These are phyloP conservation scores for Apium graveolens DNA, from an alignment of 129 eudicot species.

Conservation along the genomic window DNA sequence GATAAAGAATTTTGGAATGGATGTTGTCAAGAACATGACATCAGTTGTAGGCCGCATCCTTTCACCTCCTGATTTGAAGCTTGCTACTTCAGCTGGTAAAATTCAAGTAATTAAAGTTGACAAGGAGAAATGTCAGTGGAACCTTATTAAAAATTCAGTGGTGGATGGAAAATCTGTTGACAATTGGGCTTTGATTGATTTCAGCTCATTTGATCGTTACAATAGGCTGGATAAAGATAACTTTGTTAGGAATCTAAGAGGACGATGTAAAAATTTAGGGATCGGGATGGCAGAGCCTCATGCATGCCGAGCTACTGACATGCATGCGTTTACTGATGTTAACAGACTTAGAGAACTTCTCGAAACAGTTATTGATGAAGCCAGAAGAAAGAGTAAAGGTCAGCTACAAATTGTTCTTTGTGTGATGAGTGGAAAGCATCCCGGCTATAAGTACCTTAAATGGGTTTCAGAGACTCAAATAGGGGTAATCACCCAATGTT, in stretches of 20 bases:
- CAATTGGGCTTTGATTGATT: slow-evolving; percentile 73
- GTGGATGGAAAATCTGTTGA: slow-evolving; percentile 39
- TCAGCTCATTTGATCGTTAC: slow-evolving; percentile 19
- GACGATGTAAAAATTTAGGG: slow-evolving; percentile 35
- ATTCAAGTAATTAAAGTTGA: slow-evolving; percentile 26
- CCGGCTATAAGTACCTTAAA: slow-evolving; percentile 61
- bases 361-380: slow-evolving; percentile 16
- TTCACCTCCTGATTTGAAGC: slow-evolving; percentile 47
- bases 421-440: slow-evolving; percentile 40
- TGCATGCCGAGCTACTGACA: slow-evolving; percentile 6
- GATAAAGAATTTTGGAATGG: slow-evolving; percentile 37
- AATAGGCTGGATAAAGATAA: slow-evolving; percentile 1
- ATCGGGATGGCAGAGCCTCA: slow-evolving; percentile 40
- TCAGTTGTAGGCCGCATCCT: slow-evolving; percentile 55
- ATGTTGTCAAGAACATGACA: slow-evolving; percentile 49
- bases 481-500: slow-evolving; percentile 73
- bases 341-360: slow-evolving; percentile 23
- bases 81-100: slow-evolving; percentile 29
- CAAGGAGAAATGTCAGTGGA: slow-evolving; percentile 51
- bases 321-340: slow-evolving; percentile 17
- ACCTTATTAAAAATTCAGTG: slow-evolving; percentile 44
- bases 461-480: slow-evolving; percentile 53
- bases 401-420: slow-evolving; percentile 50
- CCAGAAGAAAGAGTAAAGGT: not conserved
- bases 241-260: slow-evolving; percentile 30